Evolutionary conservation across 2,329 filamentous ascomycete species (phyloP).

Genomic region (Aspergillus ochraceoroseus): DNA sequence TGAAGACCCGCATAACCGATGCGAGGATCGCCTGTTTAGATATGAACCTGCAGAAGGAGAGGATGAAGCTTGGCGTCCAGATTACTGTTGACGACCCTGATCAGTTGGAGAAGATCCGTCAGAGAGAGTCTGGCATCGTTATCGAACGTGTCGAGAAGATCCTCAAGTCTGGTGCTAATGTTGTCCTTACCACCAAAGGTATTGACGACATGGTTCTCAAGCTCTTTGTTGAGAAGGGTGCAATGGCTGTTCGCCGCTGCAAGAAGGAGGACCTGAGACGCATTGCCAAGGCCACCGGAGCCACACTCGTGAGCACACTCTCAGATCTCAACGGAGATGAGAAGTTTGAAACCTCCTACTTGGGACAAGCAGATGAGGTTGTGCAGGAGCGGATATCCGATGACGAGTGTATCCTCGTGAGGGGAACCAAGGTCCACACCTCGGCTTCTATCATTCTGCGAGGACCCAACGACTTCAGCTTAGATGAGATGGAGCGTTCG

Average conservation of each 20-base stretch:
- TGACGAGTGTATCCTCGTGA: conserved; percentile 95
- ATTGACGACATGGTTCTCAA: conserved; percentile 96
- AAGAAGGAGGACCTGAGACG: conserved; percentile 97
- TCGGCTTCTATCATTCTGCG: conserved; percentile 95
- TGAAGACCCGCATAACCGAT: conserved; percentile 86
- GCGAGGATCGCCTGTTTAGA: conserved; percentile 96
- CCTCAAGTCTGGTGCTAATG: conserved; percentile 92
- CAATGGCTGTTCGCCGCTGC: conserved; percentile 91
- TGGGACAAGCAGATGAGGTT: conserved; percentile 91
- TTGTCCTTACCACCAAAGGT: conserved; percentile 94
- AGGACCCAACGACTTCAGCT: conserved; percentile 89
- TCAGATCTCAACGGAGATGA: conserved; percentile 98
- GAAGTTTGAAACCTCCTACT: conserved; percentile 83
- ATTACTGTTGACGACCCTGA: conserved; percentile 97
- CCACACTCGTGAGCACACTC: conserved; percentile 84
- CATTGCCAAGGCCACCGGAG: conserved; percentile 93
- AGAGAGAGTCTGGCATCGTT: conserved; percentile 87
- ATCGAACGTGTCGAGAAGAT: conserved; percentile 96
- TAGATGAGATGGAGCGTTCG: conserved; percentile 99
- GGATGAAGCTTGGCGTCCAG: conserved; percentile 98
- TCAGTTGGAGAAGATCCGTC: conserved; percentile 93
- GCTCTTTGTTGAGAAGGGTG: conserved; percentile 87
- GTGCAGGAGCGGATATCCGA: conserved; percentile 98
- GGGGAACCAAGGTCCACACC: conserved; percentile 89
- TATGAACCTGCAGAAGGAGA: conserved; percentile 98